A percentile compares a stretch with the other conserved stretches of the same genome.
Conservation (phyloP, 176 grass and related monocot genomes). For the Pontederia paniculata region DNA sequence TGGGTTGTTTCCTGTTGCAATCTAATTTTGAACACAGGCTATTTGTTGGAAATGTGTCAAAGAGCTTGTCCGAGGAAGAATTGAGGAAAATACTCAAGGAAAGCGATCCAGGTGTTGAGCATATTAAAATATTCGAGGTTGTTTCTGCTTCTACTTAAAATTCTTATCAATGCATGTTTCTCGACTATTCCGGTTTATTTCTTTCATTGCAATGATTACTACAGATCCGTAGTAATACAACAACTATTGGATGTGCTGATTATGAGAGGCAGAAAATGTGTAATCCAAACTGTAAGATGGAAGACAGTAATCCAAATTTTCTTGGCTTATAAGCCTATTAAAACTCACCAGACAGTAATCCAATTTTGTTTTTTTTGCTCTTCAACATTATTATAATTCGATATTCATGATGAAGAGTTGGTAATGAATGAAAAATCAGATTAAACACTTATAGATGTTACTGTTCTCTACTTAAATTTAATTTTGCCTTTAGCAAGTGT, state of each 20-base stretch:
- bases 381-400: too few species aligned
- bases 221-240: constrained; percentile 36
- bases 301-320: constrained; percentile 77
- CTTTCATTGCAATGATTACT: constrained; percentile 4
- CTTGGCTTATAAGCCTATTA: constrained; percentile 95
- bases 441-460: too few species aligned
- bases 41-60: constrained; percentile 93
- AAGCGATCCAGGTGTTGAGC: constrained; percentile 67
- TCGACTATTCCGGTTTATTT: background rate
- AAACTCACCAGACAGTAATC: too few species aligned
- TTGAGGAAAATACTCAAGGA: constrained; percentile 67
- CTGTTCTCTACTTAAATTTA: too few species aligned
- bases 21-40: constrained; percentile 88
- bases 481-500: too few species aligned
- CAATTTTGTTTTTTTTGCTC: too few species aligned
- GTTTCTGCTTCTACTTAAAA: background rate
- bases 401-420: too few species aligned
- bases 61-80: constrained; percentile 84
- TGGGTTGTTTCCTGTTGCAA: constrained; percentile 82
- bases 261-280: constrained; percentile 59
- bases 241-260: constrained; percentile 78
- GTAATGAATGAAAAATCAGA: too few species aligned
- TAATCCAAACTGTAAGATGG: constrained; percentile 61
- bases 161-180: background rate
- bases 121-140: constrained; percentile 94